A percentile compares a stretch with the other conserved stretches of the same genome.
Evolutionary conservation across 352 stramenopile genomes (phyloP).

Genomic region (Discostella stelligera): DNA sequence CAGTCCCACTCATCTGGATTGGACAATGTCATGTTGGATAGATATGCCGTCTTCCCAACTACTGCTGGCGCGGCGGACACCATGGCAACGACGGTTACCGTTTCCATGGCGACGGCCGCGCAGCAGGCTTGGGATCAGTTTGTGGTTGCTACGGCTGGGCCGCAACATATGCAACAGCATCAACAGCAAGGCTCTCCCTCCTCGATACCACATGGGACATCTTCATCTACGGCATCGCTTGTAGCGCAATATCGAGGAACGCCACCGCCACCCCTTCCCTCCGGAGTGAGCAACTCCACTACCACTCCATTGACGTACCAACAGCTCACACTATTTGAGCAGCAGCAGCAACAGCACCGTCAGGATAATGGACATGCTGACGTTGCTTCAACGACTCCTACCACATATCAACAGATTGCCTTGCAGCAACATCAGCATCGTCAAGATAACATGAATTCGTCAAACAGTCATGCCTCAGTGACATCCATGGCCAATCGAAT

Average conservation of each 20-base stretch:
- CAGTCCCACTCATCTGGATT: not conserved
- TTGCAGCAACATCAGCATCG: conserved; percentile 13
- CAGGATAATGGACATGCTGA: not conserved
- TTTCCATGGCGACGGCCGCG: conserved; percentile 2
- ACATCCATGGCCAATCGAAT: conserved; percentile 6
- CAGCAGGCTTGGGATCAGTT: conserved; percentile 25
- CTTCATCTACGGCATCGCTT: conserved; percentile 7
- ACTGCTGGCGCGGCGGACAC: not conserved
- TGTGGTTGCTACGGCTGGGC: not conserved
- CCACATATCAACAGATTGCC: conserved; percentile 16
- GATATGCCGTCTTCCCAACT: not conserved
- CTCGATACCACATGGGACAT: conserved; percentile 25
- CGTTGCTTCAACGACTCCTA: not conserved
- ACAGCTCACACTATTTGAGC: not conserved
- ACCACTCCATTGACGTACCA: not conserved
- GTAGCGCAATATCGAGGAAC: not conserved
- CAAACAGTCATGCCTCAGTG: not conserved
- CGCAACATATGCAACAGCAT: conserved; percentile 8
- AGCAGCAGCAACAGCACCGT: conserved; percentile 10
- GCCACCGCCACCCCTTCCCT: not conserved
- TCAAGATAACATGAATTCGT: conserved; percentile 10
- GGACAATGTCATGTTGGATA: conserved; percentile 7
- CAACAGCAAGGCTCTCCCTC: conserved; percentile 21
- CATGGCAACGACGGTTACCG: conserved; percentile 22
- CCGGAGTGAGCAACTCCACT: not conserved